Evolutionary conservation across 1,139 yeast species (phyloP).

Genomic region (Zygoascus hellenicus): DNA sequence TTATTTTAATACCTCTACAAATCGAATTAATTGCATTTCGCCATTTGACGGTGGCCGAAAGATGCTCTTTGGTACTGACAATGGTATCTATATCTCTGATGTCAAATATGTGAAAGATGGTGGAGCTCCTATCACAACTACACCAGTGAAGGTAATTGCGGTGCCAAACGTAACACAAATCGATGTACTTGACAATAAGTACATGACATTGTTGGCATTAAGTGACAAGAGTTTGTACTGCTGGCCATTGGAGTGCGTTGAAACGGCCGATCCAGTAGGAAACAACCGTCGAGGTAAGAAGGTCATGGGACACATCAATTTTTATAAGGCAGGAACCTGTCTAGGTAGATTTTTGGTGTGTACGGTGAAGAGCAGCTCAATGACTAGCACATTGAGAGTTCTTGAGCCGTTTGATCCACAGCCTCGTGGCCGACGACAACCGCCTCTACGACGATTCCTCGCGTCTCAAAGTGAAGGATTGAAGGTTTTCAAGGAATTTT

Average conservation of each 20-base stretch:
- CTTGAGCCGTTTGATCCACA: constrained; percentile 74
- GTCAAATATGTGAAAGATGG: constrained; percentile 33
- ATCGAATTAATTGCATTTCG: constrained; percentile 84
- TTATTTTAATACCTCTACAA: constrained; percentile 57
- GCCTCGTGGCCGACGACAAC: constrained; percentile 35
- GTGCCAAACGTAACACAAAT: constrained; percentile 79
- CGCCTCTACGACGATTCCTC: constrained; percentile 46
- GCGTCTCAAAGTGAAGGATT: constrained; percentile 43
- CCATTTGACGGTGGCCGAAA: constrained; percentile 95
- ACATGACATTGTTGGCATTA: constrained; percentile 72
- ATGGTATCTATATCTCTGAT: constrained; percentile 77
- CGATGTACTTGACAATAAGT: constrained; percentile 80
- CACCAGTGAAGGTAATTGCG: constrained; percentile 73
- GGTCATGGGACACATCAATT: constrained; percentile 75
- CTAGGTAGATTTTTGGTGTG: constrained; percentile 83
- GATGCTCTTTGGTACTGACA: constrained; percentile 82
- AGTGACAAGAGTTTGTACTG: constrained; percentile 79
- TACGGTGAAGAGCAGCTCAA: constrained; percentile 73
- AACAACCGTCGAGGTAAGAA: constrained; percentile 73
- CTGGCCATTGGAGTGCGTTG: constrained; percentile 75
- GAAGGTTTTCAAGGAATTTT: constrained; percentile 71
- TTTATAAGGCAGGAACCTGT: constrained; percentile 90
- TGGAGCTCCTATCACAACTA: constrained; percentile 49
- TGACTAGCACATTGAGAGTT: constrained; percentile 71
- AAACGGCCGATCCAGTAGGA: constrained; percentile 49